These are phyloP conservation scores for Penicillium sp. DNA, from an alignment of 2,329 filamentous ascomycete species.

Conservation along the genomic window DNA sequence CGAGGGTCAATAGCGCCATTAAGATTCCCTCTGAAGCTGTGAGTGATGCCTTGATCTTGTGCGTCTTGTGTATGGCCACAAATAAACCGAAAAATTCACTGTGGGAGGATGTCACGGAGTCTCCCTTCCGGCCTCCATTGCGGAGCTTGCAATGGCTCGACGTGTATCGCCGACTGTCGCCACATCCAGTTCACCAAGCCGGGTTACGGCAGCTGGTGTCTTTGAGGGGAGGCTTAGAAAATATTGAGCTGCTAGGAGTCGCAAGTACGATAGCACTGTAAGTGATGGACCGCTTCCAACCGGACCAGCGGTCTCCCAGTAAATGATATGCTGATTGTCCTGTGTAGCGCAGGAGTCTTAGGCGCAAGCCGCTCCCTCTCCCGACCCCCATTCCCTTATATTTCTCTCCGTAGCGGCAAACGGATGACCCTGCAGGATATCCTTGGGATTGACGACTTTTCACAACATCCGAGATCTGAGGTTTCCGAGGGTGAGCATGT, in stretches of 20 bases:
- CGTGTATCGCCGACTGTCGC: constrained; percentile 15
- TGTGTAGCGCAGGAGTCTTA: neutral
- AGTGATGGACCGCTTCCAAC: no score
- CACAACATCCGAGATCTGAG: neutral
- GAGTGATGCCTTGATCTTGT: constrained; percentile 9
- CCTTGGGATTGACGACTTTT: neutral
- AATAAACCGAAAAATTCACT: constrained; percentile 2
- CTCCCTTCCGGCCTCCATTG: constrained; percentile 14
- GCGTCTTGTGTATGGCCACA: constrained; percentile 8
- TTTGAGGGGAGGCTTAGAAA: neutral
- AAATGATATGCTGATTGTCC: neutral
- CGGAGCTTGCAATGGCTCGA: constrained; percentile 21
- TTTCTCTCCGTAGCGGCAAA: neutral
- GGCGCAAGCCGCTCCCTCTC: neutral
- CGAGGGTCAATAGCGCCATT: constrained; percentile 10
- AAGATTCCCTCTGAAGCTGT: neutral
- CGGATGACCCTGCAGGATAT: neutral
- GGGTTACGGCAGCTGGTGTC: constrained; percentile 18
- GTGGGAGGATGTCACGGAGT: constrained; percentile 6
- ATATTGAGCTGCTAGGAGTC: neutral
- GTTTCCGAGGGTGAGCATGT: neutral
- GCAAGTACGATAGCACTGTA: neutral
- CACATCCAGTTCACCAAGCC: constrained; percentile 12
- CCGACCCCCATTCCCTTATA: neutral
- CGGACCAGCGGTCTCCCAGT: no score